These are phyloP conservation scores for Phascolomyces articulosus DNA, from an alignment of 371 early-diverging fungal species.

Conservation along the genomic window DNA sequence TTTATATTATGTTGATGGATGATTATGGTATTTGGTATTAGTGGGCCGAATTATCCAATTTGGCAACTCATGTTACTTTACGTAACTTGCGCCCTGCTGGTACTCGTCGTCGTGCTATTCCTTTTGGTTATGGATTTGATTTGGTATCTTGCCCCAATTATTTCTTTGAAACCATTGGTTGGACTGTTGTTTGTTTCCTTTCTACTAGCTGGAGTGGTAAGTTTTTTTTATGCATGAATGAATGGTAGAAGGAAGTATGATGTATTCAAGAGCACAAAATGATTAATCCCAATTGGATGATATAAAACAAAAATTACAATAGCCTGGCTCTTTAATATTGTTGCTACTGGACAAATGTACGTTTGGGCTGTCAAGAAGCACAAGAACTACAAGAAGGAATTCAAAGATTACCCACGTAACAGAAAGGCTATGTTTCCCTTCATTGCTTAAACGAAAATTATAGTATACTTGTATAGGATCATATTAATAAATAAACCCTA, in stretches of 20 bases:
- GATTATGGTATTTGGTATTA: slow-evolving; percentile 8
- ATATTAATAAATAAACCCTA: too few species aligned
- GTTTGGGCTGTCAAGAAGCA: slow-evolving; percentile 98
- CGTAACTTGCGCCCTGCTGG: slow-evolving; percentile 94
- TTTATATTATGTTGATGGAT: not conserved
- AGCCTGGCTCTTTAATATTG: slow-evolving; percentile 79
- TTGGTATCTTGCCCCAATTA: slow-evolving; percentile 94
- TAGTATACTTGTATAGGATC: not conserved
- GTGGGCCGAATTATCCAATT: slow-evolving; percentile 88
- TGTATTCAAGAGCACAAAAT: too few species aligned
- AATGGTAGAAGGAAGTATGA: not conserved
- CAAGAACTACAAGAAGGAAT: slow-evolving; percentile 88
- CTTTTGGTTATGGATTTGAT: slow-evolving; percentile 93
- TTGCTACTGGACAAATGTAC: slow-evolving; percentile 90
- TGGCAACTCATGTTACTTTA: slow-evolving; percentile 82
- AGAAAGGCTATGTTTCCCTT: slow-evolving; percentile 93
- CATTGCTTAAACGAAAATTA: slow-evolving; percentile 53
- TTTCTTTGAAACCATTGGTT: slow-evolving; percentile 87
- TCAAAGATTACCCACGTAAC: slow-evolving; percentile 88
- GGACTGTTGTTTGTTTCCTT: slow-evolving; percentile 78
- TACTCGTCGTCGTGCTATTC: slow-evolving; percentile 86
- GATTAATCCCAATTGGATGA: not conserved
- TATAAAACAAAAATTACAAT: slow-evolving; percentile 10
- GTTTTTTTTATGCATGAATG: not conserved
- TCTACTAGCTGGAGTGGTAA: slow-evolving; percentile 78